phyloP scores from a whole-genome alignment of 768 basidiomycete genomes.

The Calvatia gigantea region DNA sequence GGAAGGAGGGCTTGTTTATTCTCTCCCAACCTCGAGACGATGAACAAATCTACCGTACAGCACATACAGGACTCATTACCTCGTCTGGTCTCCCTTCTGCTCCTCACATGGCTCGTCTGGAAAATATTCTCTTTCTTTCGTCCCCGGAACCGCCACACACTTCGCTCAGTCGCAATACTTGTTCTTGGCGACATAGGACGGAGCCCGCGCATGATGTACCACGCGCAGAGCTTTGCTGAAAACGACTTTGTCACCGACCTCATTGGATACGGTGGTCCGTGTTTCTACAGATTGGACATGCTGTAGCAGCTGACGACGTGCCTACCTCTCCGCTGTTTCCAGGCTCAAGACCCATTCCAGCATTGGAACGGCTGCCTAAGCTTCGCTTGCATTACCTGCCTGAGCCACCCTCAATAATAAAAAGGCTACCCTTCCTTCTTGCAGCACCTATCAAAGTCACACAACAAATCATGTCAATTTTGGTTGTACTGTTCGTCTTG shows the following conservation, averaged over 20 bases:
- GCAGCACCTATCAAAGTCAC: slow-evolving; percentile 80
- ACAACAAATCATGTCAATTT: slow-evolving; percentile 62
- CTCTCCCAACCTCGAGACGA: neutral
- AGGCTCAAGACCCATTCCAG: slow-evolving; percentile 79
- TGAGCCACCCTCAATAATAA: slow-evolving; percentile 54
- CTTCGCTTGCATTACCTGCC: slow-evolving; percentile 67
- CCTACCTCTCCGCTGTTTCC: slow-evolving; percentile 12
- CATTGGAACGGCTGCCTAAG: slow-evolving; percentile 62
- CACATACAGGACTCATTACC: slow-evolving; percentile 10
- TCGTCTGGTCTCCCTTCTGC: slow-evolving; percentile 17
- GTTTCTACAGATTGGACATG: neutral
- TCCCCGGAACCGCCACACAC: slow-evolving; percentile 34
- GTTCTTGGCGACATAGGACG: slow-evolving; percentile 96
- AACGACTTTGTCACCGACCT: slow-evolving; percentile 74
- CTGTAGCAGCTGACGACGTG: neutral
- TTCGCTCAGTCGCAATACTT: slow-evolving; percentile 79
- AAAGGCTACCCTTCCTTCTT: slow-evolving; percentile 58
- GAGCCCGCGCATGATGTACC: slow-evolving; percentile 98
- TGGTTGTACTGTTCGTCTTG: slow-evolving; percentile 56
- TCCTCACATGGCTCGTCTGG: slow-evolving; percentile 29
- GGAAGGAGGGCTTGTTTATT: neutral
- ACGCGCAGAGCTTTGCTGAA: slow-evolving; percentile 87
- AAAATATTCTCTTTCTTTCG: slow-evolving; percentile 24
- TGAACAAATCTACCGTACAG: slow-evolving; percentile 2
- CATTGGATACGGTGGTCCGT: slow-evolving; percentile 81